Percentiles rank a stretch among this genome's conserved stretches.
phyloP scores from a whole-genome alignment of 306 rosid species.

The Corylus heterophylla region DNA sequence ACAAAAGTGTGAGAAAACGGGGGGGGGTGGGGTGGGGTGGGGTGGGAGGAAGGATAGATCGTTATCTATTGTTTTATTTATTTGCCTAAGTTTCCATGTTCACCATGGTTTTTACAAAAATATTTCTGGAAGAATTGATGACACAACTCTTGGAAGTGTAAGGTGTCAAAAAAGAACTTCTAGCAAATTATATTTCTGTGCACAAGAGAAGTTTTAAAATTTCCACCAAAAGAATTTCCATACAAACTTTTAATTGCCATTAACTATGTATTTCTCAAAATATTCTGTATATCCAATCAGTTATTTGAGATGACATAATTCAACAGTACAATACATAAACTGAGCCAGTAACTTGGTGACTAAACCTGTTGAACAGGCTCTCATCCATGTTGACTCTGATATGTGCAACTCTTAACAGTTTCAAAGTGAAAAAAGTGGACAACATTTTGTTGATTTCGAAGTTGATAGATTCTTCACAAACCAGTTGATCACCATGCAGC shows the following conservation, averaged over 20 bases:
- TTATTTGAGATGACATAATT: background rate
- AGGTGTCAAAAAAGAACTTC: background rate
- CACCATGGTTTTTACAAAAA: background rate
- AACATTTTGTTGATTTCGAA: background rate
- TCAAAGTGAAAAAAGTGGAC: background rate
- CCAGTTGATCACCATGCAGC: background rate
- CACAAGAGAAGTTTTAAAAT: background rate
- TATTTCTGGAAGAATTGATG: background rate
- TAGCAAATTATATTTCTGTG: background rate
- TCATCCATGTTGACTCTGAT: background rate
- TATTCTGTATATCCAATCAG: background rate
- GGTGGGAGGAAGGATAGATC: too few relatives aligned
- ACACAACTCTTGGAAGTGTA: background rate
- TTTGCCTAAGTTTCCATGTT: background rate
- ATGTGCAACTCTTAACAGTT: background rate
- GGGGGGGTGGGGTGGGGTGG: too few relatives aligned
- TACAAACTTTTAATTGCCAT: background rate
- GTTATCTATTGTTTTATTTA: background rate
- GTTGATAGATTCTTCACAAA: conserved; percentile 16
- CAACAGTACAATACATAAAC: background rate
- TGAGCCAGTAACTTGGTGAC: background rate
- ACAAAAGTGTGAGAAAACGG: background rate
- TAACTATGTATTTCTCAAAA: background rate
- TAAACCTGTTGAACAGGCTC: background rate
- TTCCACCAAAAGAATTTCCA: background rate